Base-by-base conservation (phyloP, 768 basidiomycete genomes). In the Termitomyces sp. region DNA sequence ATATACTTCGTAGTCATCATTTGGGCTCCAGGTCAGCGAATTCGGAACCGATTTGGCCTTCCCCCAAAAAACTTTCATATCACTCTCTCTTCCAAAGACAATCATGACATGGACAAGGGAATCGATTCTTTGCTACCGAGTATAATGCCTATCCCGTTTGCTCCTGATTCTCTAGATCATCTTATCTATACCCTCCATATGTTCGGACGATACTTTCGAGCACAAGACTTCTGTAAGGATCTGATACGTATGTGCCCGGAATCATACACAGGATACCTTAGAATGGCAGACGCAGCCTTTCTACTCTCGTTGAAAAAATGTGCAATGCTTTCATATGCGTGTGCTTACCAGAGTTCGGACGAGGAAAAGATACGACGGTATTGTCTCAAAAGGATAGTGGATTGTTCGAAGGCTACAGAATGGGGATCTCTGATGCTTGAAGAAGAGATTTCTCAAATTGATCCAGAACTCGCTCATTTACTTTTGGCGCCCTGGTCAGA, bases 41-140 rank as follows among this genome's bases (percentile, higher is more conserved):
- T 80, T 33, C 77, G 83, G 3, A 82, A 78, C 63, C 70, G 72
- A 37, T 68, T 79, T 12, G 79, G 80, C 2, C 72, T 84, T 7
- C 71, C 76, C 20, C 75, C 78, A 4, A 81, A 79, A 65, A 71
- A 82, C n/a, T 84, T 85, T 62, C 79, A 84, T 64, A 77, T 84
- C 63, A 78, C 77, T 7, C 70, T 85, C 12, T 76, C 80, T 13
- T 52, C 59, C 9, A 61, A 64, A 10, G 77, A 81, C 61, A 68
- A 75, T 39, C 75, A 77, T 61, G 71, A 72, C 48, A 65, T 80
- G 56, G 75, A 80, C 66, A 82, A 82, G 64, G 77, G 80, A 8
- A 64, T 81, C 45, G 62, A 71, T 31, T 77, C 81, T 0, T 72
- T 84, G 1, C 60, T 83, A 24, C 71, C 70, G 2, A 69, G 63